These are phyloP conservation scores for Diaporthe caulivora DNA, from an alignment of 2,329 filamentous ascomycete species.

Conservation along the genomic window DNA sequence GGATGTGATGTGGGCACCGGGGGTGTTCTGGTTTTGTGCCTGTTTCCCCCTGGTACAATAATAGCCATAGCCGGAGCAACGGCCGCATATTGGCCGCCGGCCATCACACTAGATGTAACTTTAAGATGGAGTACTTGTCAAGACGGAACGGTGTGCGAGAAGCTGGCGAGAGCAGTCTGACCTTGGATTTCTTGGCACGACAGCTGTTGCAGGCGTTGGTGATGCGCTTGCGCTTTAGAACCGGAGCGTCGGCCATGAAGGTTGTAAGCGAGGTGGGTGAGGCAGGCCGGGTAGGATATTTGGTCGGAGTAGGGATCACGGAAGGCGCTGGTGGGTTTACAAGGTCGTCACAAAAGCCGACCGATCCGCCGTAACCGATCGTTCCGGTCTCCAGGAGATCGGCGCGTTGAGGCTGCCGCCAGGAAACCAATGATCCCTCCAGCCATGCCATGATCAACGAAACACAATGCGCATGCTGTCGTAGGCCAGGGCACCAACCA, in stretches of 20 bases:
- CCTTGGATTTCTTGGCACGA: slow-evolving; percentile 25
- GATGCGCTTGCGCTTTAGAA: background rate
- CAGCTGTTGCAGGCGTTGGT: background rate
- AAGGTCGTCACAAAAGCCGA: background rate
- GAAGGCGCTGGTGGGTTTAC: background rate
- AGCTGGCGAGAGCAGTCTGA: background rate
- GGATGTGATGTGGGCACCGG: background rate
- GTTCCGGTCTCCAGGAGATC: background rate
- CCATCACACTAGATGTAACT: slow-evolving; percentile 40
- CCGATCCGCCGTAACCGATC: background rate
- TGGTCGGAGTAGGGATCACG: background rate
- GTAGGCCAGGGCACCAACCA: background rate
- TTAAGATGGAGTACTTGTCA: background rate
- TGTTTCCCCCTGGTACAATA: slow-evolving; percentile 34
- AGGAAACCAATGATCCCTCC: background rate
- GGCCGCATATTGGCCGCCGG: slow-evolving; percentile 42
- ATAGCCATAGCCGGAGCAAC: slow-evolving; percentile 45
- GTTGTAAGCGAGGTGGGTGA: background rate
- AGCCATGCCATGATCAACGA: background rate
- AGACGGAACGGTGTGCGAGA: too few relatives aligned
- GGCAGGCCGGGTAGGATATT: background rate
- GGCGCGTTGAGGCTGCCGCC: background rate
- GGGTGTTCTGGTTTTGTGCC: background rate
- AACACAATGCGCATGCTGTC: background rate
- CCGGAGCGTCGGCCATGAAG: slow-evolving; percentile 1